Evolutionary conservation across 805 yeast species (phyloP).

Genomic region (Sugiyamaella floridensis): DNA sequence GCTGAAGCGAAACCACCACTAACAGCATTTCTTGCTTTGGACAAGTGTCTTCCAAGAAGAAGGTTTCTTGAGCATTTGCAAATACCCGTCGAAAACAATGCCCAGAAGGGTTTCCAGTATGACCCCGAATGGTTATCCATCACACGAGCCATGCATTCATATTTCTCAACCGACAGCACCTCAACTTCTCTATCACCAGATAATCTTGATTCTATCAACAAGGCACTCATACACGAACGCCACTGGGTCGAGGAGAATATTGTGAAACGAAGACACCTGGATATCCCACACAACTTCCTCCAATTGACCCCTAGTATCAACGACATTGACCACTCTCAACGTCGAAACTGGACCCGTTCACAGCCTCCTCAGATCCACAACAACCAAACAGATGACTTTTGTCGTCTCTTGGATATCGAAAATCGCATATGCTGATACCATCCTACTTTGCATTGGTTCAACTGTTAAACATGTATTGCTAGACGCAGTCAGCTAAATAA

Average conservation of each 20-base stretch:
- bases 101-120: constrained; percentile 18
- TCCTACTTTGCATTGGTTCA: not conserved
- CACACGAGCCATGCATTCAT: constrained; percentile 22
- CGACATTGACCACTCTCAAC: not conserved
- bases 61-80: constrained; percentile 48
- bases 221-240: constrained; percentile 11
- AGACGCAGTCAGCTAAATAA: not conserved
- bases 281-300: constrained; percentile 26
- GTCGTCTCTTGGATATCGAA: constrained; percentile 20
- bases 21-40: constrained; percentile 65
- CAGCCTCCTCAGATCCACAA: constrained; percentile 19
- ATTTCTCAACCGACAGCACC: constrained; percentile 8
- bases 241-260: constrained; percentile 29
- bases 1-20: not conserved
- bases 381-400: constrained; percentile 26
- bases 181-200: not conserved
- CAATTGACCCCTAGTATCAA: constrained; percentile 11
- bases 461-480: not conserved
- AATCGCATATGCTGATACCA: constrained; percentile 12
- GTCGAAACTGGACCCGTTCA: not conserved
- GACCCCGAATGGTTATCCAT: constrained; percentile 36
- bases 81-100: constrained; percentile 25
- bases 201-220: not conserved
- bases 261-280: constrained; percentile 18
- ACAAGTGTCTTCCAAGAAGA: constrained; percentile 70